Percentiles rank a stretch among this genome's conserved stretches.
Evolutionary conservation across 2,329 filamentous ascomycete genomes (phyloP).

Genomic region (Colletotrichum lindemuthianum): DNA sequence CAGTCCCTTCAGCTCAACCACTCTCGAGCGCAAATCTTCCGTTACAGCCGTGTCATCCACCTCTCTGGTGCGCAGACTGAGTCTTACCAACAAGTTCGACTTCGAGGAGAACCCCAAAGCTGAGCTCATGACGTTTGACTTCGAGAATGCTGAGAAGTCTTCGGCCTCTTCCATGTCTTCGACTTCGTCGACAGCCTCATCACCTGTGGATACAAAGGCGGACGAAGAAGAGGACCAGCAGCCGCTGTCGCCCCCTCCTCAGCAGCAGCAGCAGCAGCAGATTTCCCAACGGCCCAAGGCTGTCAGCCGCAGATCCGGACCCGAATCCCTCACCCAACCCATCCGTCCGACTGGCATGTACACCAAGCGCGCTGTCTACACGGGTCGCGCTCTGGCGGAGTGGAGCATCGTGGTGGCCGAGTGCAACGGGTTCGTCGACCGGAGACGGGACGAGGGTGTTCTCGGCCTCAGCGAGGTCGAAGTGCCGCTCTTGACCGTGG

Average conservation of each 20-base stretch:
- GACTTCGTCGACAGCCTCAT: conserved; percentile 19
- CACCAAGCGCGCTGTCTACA: conserved; percentile 65
- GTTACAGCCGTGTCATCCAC: conserved; percentile 32
- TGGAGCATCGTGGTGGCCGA: conserved; percentile 81
- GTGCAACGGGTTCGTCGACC: conserved; percentile 83
- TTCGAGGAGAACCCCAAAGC: conserved; percentile 26
- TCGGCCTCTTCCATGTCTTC: conserved; percentile 30
- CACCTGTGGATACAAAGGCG: conserved; percentile 21
- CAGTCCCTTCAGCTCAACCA: conserved; percentile 47
- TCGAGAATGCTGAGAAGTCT: conserved; percentile 24
- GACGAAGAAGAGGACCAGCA: conserved; percentile 42
- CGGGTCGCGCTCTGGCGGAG: conserved; percentile 79
- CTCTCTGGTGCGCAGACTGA: conserved; percentile 27
- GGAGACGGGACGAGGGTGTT: conserved; percentile 78
- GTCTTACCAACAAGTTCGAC: conserved; percentile 33
- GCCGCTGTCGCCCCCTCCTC: conserved; percentile 36
- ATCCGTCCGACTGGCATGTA: conserved; percentile 58
- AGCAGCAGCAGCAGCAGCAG: conserved; percentile 29
- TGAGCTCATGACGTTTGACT: conserved; percentile 31
- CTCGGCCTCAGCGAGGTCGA: conserved; percentile 74
- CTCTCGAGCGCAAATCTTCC: conserved; percentile 39
- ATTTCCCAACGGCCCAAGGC: conserved; percentile 28
- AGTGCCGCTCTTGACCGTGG: conserved; percentile 53
- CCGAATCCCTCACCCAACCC: conserved; percentile 53
- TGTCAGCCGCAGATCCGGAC: conserved; percentile 34